Percentiles rank a stretch among this genome's conserved stretches.
These are phyloP conservation scores for Alternaria infectoria DNA, from an alignment of 2,329 filamentous ascomycete species.

Conservation along the genomic window DNA sequence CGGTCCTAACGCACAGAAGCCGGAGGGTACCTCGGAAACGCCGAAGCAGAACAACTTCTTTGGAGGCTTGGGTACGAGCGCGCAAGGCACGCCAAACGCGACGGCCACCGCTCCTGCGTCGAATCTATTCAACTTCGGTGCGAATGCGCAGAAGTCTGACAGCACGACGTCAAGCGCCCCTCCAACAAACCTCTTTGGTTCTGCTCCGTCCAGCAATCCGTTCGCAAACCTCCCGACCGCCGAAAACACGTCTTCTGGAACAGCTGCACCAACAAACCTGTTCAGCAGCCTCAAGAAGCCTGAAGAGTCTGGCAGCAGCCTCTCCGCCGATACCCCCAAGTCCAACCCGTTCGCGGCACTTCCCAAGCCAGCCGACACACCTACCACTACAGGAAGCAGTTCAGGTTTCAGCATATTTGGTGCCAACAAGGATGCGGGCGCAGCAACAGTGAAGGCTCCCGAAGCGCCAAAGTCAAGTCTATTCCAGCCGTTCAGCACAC, in stretches of 20 bases:
- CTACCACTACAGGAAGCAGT: slow-evolving; percentile 8
- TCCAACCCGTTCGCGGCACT: slow-evolving; percentile 26
- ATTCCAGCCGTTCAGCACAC: slow-evolving; percentile 32
- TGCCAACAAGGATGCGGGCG: slow-evolving; percentile 13
- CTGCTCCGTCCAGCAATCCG: slow-evolving; percentile 14
- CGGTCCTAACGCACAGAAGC: slow-evolving; percentile 22
- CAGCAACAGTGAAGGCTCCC: slow-evolving; percentile 15
- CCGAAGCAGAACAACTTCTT: slow-evolving; percentile 19
- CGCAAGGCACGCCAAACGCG: slow-evolving; percentile 14
- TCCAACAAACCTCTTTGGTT: slow-evolving; percentile 21
- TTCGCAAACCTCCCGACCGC: slow-evolving; percentile 22
- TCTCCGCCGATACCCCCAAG: slow-evolving; percentile 25
- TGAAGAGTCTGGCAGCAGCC: slow-evolving; percentile 4
- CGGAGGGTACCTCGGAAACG: slow-evolving; percentile 7
- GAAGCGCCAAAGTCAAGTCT: slow-evolving; percentile 22
- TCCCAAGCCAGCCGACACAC: slow-evolving; percentile 17
- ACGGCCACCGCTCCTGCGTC: slow-evolving; percentile 18
- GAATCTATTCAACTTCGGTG: slow-evolving; percentile 23
- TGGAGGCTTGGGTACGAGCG: slow-evolving; percentile 16
- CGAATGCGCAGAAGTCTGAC: slow-evolving; percentile 15
- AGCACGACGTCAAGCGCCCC: slow-evolving; percentile 18
- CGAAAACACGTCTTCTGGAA: slow-evolving; percentile 6
- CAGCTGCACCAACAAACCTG: slow-evolving; percentile 17
- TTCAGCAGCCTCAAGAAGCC: slow-evolving; percentile 28
- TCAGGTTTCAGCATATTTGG: slow-evolving; percentile 24